These are phyloP conservation scores for Kwoniella shandongensis DNA, from an alignment of 768 basidiomycete species.

Conservation along the genomic window DNA sequence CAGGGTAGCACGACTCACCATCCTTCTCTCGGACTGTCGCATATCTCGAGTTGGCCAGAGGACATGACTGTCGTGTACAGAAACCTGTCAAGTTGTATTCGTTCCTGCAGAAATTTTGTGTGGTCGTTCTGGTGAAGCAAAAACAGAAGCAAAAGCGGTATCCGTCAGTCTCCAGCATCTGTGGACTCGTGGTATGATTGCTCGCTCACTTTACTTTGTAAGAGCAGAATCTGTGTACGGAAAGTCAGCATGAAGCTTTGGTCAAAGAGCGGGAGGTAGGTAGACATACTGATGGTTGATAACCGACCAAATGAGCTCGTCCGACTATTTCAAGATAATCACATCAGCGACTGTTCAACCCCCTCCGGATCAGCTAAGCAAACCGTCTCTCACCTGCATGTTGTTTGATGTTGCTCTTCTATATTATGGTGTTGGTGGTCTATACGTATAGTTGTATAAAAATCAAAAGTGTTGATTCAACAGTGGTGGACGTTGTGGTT, in stretches of 20 bases:
- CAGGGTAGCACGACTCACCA: conserved; percentile 58
- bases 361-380: background rate
- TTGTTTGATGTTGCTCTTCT: conserved; percentile 1
- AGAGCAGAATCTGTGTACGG: conserved; percentile 76
- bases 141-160: background rate
- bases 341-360: background rate
- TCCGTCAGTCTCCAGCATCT: conserved; percentile 8
- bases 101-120: conserved; percentile 97
- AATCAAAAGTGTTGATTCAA: conserved; percentile 5
- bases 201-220: conserved; percentile 95
- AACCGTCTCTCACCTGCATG: conserved; percentile 46
- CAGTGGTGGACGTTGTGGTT: conserved; percentile 4
- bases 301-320: conserved; percentile 98
- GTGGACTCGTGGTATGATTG: too few species aligned
- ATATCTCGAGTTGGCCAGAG: conserved; percentile 94
- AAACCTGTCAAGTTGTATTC: conserved; percentile 98
- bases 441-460: background rate
- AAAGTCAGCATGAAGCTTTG: conserved; percentile 17
- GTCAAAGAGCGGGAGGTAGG: background rate
- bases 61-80: conserved; percentile 92
- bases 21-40: conserved; percentile 97
- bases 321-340: conserved; percentile 55
- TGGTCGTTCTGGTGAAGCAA: conserved; percentile 68
- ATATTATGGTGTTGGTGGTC: background rate
- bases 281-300: conserved; percentile 64